Conservation (phyloP, 2,329 filamentous ascomycete species). For the Verticillium klebahnii region DNA sequence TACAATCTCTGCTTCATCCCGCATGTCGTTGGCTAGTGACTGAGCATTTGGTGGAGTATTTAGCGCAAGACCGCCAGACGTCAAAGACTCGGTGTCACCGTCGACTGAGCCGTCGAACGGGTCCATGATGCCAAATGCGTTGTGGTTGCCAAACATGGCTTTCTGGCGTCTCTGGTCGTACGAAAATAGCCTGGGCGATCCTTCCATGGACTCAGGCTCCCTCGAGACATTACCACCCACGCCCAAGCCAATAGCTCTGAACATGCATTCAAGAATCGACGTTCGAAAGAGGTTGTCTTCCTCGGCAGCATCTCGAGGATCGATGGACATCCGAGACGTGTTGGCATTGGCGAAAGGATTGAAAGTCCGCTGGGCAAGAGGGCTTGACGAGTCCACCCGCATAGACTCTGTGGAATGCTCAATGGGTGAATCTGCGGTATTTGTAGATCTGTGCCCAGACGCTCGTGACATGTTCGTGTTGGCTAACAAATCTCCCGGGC, state of each 20-base stretch:
- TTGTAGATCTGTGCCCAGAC: slow-evolving; percentile 40
- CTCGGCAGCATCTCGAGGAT: slow-evolving; percentile 76
- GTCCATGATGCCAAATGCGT: slow-evolving; percentile 90
- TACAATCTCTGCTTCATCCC: slow-evolving; percentile 92
- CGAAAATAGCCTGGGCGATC: slow-evolving; percentile 78
- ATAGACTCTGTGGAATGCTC: slow-evolving; percentile 18
- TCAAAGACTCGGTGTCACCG: slow-evolving; percentile 81
- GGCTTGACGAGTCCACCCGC: slow-evolving; percentile 28
- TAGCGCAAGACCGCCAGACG: slow-evolving; percentile 63
- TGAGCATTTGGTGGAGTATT: slow-evolving; percentile 60
- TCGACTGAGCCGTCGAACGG: slow-evolving; percentile 73
- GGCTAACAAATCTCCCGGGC: slow-evolving; percentile 74
- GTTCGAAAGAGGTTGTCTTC: slow-evolving; percentile 87
- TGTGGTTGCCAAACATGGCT: slow-evolving; percentile 64
- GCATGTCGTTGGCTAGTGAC: slow-evolving; percentile 70
- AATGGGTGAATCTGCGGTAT: neutral
- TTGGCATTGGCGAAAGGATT: slow-evolving; percentile 51
- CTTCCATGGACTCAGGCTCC: slow-evolving; percentile 72
- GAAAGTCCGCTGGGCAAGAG: slow-evolving; percentile 45
- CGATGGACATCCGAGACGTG: slow-evolving; percentile 45
- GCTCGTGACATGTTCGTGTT: slow-evolving; percentile 66
- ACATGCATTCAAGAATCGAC: slow-evolving; percentile 91
- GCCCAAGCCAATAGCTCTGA: slow-evolving; percentile 84
- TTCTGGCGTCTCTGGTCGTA: slow-evolving; percentile 80
- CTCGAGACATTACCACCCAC: slow-evolving; percentile 60